Percentiles rank a stretch among this genome's conserved stretches.
These are phyloP conservation scores for Ligustrum vulgare DNA, from an alignment of 257 asterid genomes.

Conservation along the genomic window DNA sequence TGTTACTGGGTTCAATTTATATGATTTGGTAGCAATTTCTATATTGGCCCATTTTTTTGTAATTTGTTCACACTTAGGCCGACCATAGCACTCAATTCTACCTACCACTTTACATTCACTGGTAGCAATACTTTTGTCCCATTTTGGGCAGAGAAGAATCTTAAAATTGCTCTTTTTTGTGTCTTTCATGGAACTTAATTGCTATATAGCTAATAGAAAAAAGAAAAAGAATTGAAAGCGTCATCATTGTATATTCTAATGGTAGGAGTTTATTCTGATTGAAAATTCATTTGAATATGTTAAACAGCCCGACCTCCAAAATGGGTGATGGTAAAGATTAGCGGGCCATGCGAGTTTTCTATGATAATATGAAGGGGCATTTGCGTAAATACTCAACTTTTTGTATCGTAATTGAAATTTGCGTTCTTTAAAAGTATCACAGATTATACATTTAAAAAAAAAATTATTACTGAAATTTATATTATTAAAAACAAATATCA, in stretches of 20 bases:
- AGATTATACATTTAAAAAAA: no score
- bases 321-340: background rate
- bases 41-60: background rate
- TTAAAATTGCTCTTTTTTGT: background rate
- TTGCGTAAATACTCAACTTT: no score
- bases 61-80: constrained; percentile 18
- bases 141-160: background rate
- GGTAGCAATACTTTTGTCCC: background rate
- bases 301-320: background rate
- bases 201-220: background rate
- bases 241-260: no score
- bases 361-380: no score
- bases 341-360: no score
- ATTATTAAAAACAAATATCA: no score
- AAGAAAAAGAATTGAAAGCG: no score
- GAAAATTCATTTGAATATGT: background rate
- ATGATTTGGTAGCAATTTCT: background rate
- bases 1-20: constrained; percentile 1
- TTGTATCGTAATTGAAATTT: no score
- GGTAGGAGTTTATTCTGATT: no score
- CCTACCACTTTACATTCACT: constrained; percentile 2
- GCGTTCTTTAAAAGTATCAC: no score
- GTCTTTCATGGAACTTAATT: background rate
- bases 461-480: no score
- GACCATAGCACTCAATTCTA: constrained; percentile 10